These are phyloP conservation scores for Turnera subulata DNA, from an alignment of 345 rosid genomes.

Conservation along the genomic window DNA sequence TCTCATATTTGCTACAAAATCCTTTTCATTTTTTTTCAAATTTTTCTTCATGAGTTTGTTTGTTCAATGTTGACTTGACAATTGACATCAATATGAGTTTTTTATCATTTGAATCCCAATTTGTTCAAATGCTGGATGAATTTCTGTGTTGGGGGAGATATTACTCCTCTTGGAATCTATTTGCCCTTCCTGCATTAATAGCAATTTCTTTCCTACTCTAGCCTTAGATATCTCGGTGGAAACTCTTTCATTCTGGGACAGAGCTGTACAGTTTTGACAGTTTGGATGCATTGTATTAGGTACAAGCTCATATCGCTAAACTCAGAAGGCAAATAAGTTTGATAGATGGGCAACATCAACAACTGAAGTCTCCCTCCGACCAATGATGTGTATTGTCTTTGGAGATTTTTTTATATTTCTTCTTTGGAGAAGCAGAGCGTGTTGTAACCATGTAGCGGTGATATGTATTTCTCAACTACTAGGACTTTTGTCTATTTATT, in stretches of 20 bases:
- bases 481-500: constrained; percentile 1
- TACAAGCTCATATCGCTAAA: constrained; percentile 33
- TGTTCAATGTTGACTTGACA: no score
- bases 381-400: constrained; percentile 31
- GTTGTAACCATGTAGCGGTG: constrained; percentile 19
- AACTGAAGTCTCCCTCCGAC: constrained; percentile 47
- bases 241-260: no score
- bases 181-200: constrained; percentile 1
- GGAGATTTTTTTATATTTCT: constrained; percentile 12
- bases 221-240: not conserved
- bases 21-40: no score
- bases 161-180: not conserved
- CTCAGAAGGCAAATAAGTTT: constrained; percentile 25
- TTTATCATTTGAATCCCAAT: no score
- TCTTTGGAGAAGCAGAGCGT: constrained; percentile 17
- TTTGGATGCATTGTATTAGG: constrained; percentile 15
- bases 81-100: no score
- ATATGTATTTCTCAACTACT: constrained; percentile 15
- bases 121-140: no score
- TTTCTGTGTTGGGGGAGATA: no score
- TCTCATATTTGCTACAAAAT: no score
- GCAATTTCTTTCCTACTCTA: not conserved
- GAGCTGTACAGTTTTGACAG: constrained; percentile 3
- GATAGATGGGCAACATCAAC: constrained; percentile 54
- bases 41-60: no score